phyloP scores from a whole-genome alignment of 2,329 filamentous ascomycete genomes.

The Eurotiales sp. region DNA sequence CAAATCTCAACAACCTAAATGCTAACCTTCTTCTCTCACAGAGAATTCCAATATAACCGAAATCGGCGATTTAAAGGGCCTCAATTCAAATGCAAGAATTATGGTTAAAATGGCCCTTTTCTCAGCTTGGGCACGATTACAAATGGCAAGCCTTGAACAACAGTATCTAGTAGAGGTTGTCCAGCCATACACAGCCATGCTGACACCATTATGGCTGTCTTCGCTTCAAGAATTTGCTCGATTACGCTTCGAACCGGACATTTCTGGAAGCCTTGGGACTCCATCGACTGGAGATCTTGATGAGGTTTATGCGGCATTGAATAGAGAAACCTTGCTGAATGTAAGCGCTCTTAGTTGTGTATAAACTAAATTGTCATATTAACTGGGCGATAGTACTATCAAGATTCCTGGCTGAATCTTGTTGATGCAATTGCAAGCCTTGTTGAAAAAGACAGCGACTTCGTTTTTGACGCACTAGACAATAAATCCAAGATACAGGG shows the following conservation, averaged over 20 bases:
- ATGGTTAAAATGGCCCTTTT: conserved; percentile 99
- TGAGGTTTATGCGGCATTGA: conserved; percentile 89
- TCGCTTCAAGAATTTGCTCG: conserved; percentile 91
- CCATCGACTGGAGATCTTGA: conserved; percentile 82
- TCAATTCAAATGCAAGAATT: conserved; percentile 93
- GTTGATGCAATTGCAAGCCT: conserved; percentile 96
- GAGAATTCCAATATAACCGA: conserved; percentile 72
- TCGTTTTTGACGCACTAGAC: conserved; percentile 94
- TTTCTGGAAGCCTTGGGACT: conserved; percentile 82
- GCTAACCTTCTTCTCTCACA: conserved; percentile 24
- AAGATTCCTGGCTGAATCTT: conserved; percentile 93
- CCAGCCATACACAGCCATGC: conserved; percentile 79
- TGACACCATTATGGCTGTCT: conserved; percentile 91
- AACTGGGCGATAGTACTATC: conserved; percentile 65
- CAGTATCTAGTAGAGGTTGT: conserved; percentile 84
- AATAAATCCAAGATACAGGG: conserved; percentile 58
- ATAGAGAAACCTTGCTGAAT: conserved; percentile 84
- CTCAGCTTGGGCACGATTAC: conserved; percentile 93
- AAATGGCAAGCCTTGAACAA: conserved; percentile 91
- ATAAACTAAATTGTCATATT: neutral
- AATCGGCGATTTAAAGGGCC: conserved; percentile 86
- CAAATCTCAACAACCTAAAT: neutral
- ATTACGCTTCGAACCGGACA: conserved; percentile 92
- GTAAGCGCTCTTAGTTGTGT: conserved; percentile 30
- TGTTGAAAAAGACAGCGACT: conserved; percentile 95